Percentiles rank a stretch among this genome's conserved stretches.
Evolutionary conservation across 75 land plant genomes (phyloP).

Genomic region (Sequoia sempervirens): DNA sequence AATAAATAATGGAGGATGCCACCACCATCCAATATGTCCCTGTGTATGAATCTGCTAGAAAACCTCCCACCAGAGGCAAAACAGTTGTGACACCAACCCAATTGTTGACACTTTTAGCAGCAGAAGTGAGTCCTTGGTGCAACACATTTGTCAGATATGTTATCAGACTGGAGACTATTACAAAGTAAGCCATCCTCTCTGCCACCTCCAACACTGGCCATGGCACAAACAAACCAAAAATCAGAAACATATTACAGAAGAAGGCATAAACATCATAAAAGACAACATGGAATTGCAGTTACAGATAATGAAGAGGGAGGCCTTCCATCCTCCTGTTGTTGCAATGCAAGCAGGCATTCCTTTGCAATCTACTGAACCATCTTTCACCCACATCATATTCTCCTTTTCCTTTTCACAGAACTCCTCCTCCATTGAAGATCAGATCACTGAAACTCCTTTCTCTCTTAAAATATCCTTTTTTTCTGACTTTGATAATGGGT

Average conservation of each 20-base stretch:
- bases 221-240: not conserved
- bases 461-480: not conserved
- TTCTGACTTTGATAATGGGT: too few species aligned
- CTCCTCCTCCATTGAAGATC: not conserved
- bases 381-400: not conserved
- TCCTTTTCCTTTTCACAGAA: not conserved
- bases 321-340: conserved; percentile 56
- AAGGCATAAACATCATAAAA: not conserved
- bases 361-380: conserved; percentile 40
- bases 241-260: not conserved
- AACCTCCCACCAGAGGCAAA: conserved; percentile 21
- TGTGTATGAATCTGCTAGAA: conserved; percentile 20
- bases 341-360: conserved; percentile 35
- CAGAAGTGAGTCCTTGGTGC: conserved; percentile 10
- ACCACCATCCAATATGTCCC: conserved; percentile 23
- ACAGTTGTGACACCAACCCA: conserved; percentile 20
- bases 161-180: conserved; percentile 16
- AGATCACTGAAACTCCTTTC: not conserved
- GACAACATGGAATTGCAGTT: not conserved
- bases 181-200: conserved; percentile 21
- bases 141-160: conserved; percentile 19
- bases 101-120: conserved; percentile 27
- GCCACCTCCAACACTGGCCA: conserved; percentile 24
- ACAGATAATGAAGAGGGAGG: conserved; percentile 58
- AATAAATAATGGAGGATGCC: conserved; percentile 20